Base-by-base conservation (phyloP, 2,329 filamentous ascomycete species). In the Ramichloridium luteum region DNA sequence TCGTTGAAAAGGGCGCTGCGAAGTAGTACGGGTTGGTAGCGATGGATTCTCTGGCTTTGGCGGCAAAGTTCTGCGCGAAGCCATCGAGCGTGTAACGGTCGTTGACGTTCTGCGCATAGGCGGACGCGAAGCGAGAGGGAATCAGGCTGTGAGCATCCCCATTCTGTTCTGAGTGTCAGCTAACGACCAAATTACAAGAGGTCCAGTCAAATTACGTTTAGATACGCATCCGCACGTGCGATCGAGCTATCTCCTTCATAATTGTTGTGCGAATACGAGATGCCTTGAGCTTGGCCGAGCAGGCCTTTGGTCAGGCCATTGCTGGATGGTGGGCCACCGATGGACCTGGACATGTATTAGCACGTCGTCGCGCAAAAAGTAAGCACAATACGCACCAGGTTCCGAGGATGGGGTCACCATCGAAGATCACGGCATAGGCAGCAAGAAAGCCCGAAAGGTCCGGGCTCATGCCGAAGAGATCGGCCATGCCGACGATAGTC, bases 221-320 rank as follows among this genome's bases (percentile, higher is more conserved):
- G 34, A 35, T 54, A 56, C 4, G 55, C 30, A 23, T 58, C 53
- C 30, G 46, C 49, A n/a, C 54, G 40, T 5, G 47, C 50, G 3
- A 53, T 52, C 3, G 49, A 54, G 23, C 29, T 45, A 33, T 58
- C 55, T 10, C 42, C 39, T 40, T 58, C 54, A 30, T 55, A 57
- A 26, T 49, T 49, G 39, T 53, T 54, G 45, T 58, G 55, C 16
- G 43, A 46, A 16, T 45, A 46, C 4, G 30, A 23, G n/a, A 48
- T 28, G 9, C 44, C 45, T 12, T 36, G 33, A 5, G 35, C 40
- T 8, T 17, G 30, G 25, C 9, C 35, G 32, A 15, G 28, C 15
- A 22, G 18, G n/a, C n/a, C n/a, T n/a, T n/a, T 25, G n/a, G 28
- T 28, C 4, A 34, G 39, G 22, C 41, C 33, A 13, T 27, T 26